Conservation (phyloP, 257 asterid species). For the Mentha longifolia region DNA sequence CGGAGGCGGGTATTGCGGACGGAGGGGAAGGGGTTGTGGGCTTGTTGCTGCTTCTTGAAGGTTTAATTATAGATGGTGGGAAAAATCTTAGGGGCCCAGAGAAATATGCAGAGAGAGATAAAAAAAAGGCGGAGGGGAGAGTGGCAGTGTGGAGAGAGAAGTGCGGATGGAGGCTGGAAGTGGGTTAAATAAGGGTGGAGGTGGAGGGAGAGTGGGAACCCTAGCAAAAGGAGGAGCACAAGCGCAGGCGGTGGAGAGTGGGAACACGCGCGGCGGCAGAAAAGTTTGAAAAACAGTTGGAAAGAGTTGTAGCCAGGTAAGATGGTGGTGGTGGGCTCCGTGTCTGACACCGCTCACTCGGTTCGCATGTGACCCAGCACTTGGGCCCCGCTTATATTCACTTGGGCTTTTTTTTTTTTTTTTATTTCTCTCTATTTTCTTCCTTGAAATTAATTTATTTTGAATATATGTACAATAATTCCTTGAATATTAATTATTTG, state of each 20-base stretch:
- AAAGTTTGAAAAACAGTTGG: constrained; percentile 45
- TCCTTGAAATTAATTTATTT: not conserved
- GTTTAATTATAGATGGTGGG: constrained; percentile 43
- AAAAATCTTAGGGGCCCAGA: too few relatives aligned
- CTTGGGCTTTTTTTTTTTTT: not conserved
- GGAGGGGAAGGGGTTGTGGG: not conserved
- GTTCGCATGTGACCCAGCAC: constrained; percentile 53
- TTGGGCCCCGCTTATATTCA: constrained; percentile 34
- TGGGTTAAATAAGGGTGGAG: constrained; percentile 19
- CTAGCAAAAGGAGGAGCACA: constrained; percentile 25
- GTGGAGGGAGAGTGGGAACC: constrained; percentile 23
- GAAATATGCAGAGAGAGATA: constrained; percentile 24
- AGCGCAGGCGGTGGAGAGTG: constrained; percentile 40
- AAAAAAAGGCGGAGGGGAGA: not conserved
- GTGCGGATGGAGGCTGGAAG: constrained; percentile 23
- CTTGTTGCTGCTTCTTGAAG: constrained; percentile 45
- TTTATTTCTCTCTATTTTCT: not conserved
- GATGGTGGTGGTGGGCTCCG: constrained; percentile 42
- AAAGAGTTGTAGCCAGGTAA: constrained; percentile 59
- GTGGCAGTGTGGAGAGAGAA: constrained; percentile 22
- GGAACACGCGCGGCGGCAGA: constrained; percentile 47
- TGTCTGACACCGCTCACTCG: constrained; percentile 56
- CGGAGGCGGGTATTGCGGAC: not conserved
- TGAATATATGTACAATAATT: too few relatives aligned
- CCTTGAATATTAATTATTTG: too few relatives aligned